Evolutionary conservation across 441 rosid genomes (phyloP).

Genomic region (Populus hybrid): DNA sequence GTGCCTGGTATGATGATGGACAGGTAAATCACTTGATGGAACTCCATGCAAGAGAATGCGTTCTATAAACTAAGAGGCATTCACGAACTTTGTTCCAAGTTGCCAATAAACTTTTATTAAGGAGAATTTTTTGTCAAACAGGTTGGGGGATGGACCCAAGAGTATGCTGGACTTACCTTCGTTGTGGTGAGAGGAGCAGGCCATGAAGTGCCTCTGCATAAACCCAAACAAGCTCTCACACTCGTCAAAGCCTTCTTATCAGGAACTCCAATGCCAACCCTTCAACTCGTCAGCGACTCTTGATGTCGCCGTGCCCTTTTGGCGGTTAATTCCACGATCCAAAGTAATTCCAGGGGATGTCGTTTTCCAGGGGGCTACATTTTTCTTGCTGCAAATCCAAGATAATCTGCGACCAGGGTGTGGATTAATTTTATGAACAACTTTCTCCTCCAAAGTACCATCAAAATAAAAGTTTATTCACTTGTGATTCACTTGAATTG

Average conservation of each 20-base stretch:
- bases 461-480: neutral
- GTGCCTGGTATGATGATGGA: constrained; percentile 77
- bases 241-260: constrained; percentile 71
- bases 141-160: constrained; percentile 99
- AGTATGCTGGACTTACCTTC: constrained; percentile 72
- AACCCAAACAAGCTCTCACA: constrained; percentile 66
- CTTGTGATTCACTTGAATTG: neutral
- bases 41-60: neutral
- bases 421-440: neutral
- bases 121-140: constrained; percentile 24
- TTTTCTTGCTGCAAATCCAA: neutral
- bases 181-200: constrained; percentile 89
- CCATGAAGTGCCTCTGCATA: constrained; percentile 90
- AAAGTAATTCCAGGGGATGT: neutral
- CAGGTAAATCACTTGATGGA: constrained; percentile 40
- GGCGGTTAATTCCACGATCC: neutral
- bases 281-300: constrained; percentile 31
- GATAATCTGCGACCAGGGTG: neutral
- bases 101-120: neutral
- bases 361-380: neutral
- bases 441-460: neutral
- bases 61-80: neutral
- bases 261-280: constrained; percentile 58
- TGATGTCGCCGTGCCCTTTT: constrained; percentile 16
- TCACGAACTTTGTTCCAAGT: neutral